These are phyloP conservation scores for Suhomyces xylopsoci DNA, from an alignment of 805 yeast genomes.

Conservation along the genomic window DNA sequence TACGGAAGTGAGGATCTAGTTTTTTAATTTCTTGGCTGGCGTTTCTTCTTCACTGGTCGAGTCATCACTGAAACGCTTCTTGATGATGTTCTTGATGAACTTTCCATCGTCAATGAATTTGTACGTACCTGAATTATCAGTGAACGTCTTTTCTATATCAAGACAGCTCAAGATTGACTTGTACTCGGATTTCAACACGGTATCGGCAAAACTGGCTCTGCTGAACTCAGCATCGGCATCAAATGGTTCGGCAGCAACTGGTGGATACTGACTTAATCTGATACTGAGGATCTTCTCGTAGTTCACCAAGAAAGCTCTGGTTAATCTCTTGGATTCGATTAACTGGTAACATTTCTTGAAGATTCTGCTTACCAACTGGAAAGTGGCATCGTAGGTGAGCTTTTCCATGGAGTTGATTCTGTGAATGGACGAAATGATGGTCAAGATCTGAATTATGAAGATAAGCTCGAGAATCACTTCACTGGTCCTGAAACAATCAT, in stretches of 20 bases:
- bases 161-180: constrained; percentile 45
- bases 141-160: constrained; percentile 24
- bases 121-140: constrained; percentile 23
- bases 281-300: constrained; percentile 29
- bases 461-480: constrained; percentile 60
- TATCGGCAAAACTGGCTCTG: constrained; percentile 47
- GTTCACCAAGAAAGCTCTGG: constrained; percentile 31
- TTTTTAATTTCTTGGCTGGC: background rate
- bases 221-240: constrained; percentile 1
- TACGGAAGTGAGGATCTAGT: background rate
- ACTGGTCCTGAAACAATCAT: constrained; percentile 58
- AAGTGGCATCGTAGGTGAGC: constrained; percentile 17
- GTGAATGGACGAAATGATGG: constrained; percentile 30
- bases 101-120: constrained; percentile 56
- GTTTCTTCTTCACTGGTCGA: constrained; percentile 4
- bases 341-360: constrained; percentile 61
- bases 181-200: constrained; percentile 57
- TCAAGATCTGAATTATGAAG: constrained; percentile 51
- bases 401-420: constrained; percentile 17
- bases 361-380: constrained; percentile 45
- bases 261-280: constrained; percentile 51
- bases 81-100: constrained; percentile 55
- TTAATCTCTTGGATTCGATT: constrained; percentile 49
- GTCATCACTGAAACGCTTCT: constrained; percentile 32
- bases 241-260: constrained; percentile 21